These are phyloP conservation scores for Inga laurina DNA, from an alignment of 306 rosid species.

Conservation along the genomic window DNA sequence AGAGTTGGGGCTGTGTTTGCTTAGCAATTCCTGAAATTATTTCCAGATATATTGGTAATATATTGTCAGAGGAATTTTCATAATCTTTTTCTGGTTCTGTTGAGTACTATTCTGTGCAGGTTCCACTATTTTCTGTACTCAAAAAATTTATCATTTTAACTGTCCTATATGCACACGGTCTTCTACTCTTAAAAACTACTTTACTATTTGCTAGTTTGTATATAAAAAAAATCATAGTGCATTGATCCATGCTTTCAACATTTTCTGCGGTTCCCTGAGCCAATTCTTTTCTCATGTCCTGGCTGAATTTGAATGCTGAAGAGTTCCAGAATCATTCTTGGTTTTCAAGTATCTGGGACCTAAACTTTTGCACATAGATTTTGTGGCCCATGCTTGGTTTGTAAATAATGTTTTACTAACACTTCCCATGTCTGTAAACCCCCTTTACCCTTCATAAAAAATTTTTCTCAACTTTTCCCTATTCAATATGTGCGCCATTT, in stretches of 20 bases:
- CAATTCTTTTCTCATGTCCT: background rate
- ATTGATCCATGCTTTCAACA: background rate
- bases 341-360: background rate
- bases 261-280: background rate
- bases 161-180: too few species aligned
- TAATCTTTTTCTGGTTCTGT: too few species aligned
- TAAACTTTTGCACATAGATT: background rate
- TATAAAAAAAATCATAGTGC: too few species aligned
- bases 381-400: background rate
- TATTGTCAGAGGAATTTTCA: too few species aligned
- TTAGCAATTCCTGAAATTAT: too few species aligned
- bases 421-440: background rate
- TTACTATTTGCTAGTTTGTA: too few species aligned
- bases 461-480: background rate
- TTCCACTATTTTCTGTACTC: too few species aligned
- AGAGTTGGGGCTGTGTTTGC: too few species aligned
- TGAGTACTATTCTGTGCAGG: too few species aligned
- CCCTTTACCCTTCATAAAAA: background rate
- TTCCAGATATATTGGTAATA: too few species aligned
- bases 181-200: too few species aligned
- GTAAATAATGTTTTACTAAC: background rate
- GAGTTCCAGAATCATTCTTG: background rate
- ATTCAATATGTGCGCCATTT: background rate
- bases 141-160: too few species aligned
- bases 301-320: background rate